Evolutionary conservation across 1,284 basidiomycete species (phyloP).

Genomic region (Megacollybia platyphylla): DNA sequence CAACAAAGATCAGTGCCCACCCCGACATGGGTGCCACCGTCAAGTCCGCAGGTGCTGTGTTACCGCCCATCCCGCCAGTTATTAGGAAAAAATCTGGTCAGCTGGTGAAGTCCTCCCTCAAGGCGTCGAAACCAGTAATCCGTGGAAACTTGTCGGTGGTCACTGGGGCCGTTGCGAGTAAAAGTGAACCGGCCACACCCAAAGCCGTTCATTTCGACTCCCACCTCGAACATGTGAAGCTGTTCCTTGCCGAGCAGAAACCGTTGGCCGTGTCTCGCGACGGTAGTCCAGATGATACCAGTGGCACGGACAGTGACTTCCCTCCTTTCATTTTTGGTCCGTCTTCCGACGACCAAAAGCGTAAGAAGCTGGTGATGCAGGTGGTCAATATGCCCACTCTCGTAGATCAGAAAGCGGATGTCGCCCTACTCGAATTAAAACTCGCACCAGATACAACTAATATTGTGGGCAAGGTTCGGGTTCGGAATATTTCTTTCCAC

Average conservation of each 20-base stretch:
- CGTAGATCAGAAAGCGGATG: slow-evolving; percentile 22
- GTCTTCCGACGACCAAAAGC: slow-evolving; percentile 22
- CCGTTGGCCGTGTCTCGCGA: slow-evolving; percentile 87
- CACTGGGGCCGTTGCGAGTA: slow-evolving; percentile 28
- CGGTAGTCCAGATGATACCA: slow-evolving; percentile 79
- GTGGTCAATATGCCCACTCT: slow-evolving; percentile 38
- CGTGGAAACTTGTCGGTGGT: slow-evolving; percentile 36
- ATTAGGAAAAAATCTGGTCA: slow-evolving; percentile 89
- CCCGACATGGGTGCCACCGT: slow-evolving; percentile 8
- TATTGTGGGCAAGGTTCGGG: slow-evolving; percentile 63
- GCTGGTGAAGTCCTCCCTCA: slow-evolving; percentile 85
- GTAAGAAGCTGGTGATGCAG: slow-evolving; percentile 33
- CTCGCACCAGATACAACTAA: slow-evolving; percentile 50
- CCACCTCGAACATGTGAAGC: slow-evolving; percentile 84
- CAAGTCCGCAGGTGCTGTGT: slow-evolving; percentile 2
- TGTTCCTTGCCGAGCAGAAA: slow-evolving; percentile 89
- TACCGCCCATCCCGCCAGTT: slow-evolving; percentile 8
- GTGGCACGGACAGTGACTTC: slow-evolving; percentile 59
- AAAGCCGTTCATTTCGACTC: slow-evolving; percentile 92
- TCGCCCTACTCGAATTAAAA: slow-evolving; percentile 38
- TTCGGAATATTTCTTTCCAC: slow-evolving; percentile 79
- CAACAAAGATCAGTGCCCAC: neutral
- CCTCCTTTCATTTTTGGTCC: slow-evolving; percentile 48
- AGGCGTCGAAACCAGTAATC: slow-evolving; percentile 41
- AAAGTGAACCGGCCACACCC: slow-evolving; percentile 50